These are phyloP conservation scores for Tetrapyrgos nigripes DNA, from an alignment of 1,284 basidiomycete species.

Conservation along the genomic window DNA sequence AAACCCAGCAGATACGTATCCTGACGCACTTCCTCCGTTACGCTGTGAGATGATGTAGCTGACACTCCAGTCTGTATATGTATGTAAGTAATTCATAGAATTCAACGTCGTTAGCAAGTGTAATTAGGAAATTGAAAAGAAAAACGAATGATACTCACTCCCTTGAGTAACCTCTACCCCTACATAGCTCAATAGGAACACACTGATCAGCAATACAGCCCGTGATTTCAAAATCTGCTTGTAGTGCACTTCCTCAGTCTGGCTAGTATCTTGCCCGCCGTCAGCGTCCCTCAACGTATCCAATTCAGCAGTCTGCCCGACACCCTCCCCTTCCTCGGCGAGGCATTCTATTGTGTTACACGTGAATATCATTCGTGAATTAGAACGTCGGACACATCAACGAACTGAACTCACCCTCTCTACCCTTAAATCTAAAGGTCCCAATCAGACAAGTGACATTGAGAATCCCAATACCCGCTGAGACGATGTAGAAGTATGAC, in stretches of 20 bases:
- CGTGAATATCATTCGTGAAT: not conserved
- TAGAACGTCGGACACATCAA: no score
- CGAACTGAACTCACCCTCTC: slow-evolving; percentile 61
- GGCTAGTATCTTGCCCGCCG: no score
- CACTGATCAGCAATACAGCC: slow-evolving; percentile 47
- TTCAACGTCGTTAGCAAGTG: not conserved
- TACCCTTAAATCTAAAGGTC: slow-evolving; percentile 61
- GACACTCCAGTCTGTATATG: slow-evolving; percentile 38
- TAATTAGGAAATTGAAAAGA: no score
- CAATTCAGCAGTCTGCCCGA: not conserved
- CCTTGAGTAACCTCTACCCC: slow-evolving; percentile 39
- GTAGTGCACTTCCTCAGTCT: slow-evolving; percentile 45
- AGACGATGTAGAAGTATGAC: slow-evolving; percentile 72
- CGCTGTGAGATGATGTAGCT: slow-evolving; percentile 38
- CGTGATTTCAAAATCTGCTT: slow-evolving; percentile 44
- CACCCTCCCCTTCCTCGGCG: slow-evolving; percentile 37
- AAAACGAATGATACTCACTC: not conserved
- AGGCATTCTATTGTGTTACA: slow-evolving; percentile 21
- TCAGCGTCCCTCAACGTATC: slow-evolving; percentile 20
- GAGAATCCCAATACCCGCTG: slow-evolving; percentile 57
- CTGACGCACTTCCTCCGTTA: slow-evolving; percentile 33
- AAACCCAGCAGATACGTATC: slow-evolving; percentile 40
- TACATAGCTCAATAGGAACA: slow-evolving; percentile 52
- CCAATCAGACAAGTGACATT: slow-evolving; percentile 50
- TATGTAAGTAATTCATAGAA: slow-evolving; percentile 13